Conservation (phyloP, 306 rosid species). For the barrel medic (Medicago truncatula) region DNA sequence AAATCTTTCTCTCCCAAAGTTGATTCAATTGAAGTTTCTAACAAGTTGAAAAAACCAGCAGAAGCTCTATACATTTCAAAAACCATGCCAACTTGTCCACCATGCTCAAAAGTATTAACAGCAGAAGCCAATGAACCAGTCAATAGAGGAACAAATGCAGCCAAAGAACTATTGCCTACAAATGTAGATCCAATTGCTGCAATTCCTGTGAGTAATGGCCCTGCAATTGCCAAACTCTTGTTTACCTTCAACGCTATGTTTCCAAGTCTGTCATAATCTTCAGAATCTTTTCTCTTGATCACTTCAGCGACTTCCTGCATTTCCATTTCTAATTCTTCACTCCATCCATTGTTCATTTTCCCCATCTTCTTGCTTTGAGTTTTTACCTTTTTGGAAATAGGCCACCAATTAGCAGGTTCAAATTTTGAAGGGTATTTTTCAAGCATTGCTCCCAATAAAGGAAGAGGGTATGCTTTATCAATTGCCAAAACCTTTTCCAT, state of each 20-base stretch:
- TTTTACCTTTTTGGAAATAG: constrained; percentile 1
- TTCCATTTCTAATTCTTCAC: constrained; percentile 55
- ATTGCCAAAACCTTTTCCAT: too few relatives aligned
- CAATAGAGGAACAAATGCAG: constrained; percentile 46
- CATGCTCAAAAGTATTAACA: constrained; percentile 65
- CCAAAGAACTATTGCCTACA: constrained; percentile 46
- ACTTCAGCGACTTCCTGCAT: constrained; percentile 62
- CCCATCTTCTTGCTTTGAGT: not conserved
- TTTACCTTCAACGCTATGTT: constrained; percentile 61
- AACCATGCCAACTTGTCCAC: constrained; percentile 78
- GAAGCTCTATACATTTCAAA: constrained; percentile 68
- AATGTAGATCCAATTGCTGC: constrained; percentile 65
- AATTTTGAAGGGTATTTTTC: too few relatives aligned
- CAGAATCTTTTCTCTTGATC: constrained; percentile 58
- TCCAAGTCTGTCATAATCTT: constrained; percentile 78
- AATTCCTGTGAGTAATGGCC: constrained; percentile 72
- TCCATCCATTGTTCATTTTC: constrained; percentile 57
- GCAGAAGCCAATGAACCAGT: constrained; percentile 64
- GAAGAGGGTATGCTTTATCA: too few relatives aligned
- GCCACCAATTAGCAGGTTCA: constrained; percentile 34
- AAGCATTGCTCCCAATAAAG: too few relatives aligned
- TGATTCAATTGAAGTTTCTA: constrained; percentile 54
- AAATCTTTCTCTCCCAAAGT: constrained; percentile 55
- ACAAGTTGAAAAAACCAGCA: constrained; percentile 57
- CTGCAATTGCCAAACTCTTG: constrained; percentile 65